A percentile compares a stretch with the other conserved stretches of the same genome.
Evolutionary conservation across 2,329 filamentous ascomycete genomes (phyloP).

Genomic region (Dactylellina drechsleri): DNA sequence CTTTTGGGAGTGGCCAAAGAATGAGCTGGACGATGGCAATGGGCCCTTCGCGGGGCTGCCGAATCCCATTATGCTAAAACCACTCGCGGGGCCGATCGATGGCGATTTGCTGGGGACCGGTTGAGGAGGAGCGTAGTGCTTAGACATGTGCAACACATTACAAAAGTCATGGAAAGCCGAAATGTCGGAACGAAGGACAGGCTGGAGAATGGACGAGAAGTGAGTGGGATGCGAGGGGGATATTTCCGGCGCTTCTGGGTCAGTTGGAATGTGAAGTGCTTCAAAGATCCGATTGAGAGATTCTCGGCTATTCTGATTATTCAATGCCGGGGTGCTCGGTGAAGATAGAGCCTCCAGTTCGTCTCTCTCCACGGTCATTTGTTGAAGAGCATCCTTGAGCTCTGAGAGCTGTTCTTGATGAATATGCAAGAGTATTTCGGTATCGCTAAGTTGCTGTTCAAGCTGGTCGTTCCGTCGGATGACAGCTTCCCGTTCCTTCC

Average conservation of each 20-base stretch:
- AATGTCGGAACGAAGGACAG: conserved; percentile 83
- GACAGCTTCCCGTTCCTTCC: conserved; percentile 81
- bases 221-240: conserved; percentile 73
- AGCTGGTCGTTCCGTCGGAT: conserved; percentile 89
- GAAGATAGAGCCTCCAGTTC: conserved; percentile 74
- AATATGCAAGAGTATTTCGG: conserved; percentile 82
- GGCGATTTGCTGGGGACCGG: conserved; percentile 73
- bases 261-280: conserved; percentile 66
- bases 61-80: conserved; percentile 68
- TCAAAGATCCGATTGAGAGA: conserved; percentile 71
- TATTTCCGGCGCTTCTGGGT: conserved; percentile 66
- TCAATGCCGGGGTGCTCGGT: conserved; percentile 80
- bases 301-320: conserved; percentile 66
- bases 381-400: conserved; percentile 91
- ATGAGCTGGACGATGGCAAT: conserved; percentile 54
- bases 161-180: conserved; percentile 85
- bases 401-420: conserved; percentile 93
- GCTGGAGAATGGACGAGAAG: conserved; percentile 83
- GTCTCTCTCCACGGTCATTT: conserved; percentile 78
- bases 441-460: conserved; percentile 83
- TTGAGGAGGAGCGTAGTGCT: conserved; percentile 67
- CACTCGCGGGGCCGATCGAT: conserved; percentile 74
- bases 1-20: conserved; percentile 60
- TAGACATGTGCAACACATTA: conserved; percentile 76
- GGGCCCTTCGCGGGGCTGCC: conserved; percentile 62